Conservation (phyloP, 1,284 basidiomycete species). For the Microbotryum violaceum region DNA sequence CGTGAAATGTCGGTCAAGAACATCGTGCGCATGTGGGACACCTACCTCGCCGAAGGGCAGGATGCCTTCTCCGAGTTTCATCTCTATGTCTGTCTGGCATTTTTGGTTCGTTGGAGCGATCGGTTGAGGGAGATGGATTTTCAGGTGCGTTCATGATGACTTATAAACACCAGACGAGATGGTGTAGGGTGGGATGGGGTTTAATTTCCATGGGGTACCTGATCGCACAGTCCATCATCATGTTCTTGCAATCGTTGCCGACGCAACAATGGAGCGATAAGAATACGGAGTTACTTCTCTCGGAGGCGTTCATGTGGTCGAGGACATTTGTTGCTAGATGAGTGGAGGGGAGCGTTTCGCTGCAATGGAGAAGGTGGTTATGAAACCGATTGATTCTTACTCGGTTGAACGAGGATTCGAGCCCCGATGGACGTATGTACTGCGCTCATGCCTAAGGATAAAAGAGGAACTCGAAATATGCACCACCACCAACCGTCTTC, state of each 20-base stretch:
- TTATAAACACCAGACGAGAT: too few relatives aligned
- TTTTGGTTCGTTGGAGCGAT: conserved; percentile 85
- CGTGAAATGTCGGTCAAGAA: conserved; percentile 89
- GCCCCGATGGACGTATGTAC: too few relatives aligned
- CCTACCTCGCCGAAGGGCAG: conserved; percentile 85
- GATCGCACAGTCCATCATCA: conserved; percentile 76
- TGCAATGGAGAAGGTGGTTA: neutral
- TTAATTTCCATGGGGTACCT: neutral
- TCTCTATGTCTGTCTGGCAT: conserved; percentile 90
- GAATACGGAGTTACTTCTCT: conserved; percentile 88
- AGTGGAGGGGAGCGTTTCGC: neutral
- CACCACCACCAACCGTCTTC: too few relatives aligned
- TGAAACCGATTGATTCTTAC: neutral
- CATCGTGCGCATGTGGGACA: conserved; percentile 97
- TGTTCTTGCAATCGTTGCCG: conserved; percentile 94
- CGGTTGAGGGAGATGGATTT: conserved; percentile 90
- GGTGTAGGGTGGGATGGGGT: too few relatives aligned
- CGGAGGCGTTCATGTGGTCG: conserved; percentile 76
- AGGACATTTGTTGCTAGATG: conserved; percentile 30
- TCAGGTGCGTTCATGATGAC: conserved; percentile 54
- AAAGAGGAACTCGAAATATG: too few relatives aligned
- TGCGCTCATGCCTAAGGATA: too few relatives aligned
- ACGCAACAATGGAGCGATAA: conserved; percentile 93
- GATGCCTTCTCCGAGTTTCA: conserved; percentile 97
- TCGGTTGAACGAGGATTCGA: too few relatives aligned